Conservation (phyloP, 768 basidiomycete genomes). For the Imleria badia region DNA sequence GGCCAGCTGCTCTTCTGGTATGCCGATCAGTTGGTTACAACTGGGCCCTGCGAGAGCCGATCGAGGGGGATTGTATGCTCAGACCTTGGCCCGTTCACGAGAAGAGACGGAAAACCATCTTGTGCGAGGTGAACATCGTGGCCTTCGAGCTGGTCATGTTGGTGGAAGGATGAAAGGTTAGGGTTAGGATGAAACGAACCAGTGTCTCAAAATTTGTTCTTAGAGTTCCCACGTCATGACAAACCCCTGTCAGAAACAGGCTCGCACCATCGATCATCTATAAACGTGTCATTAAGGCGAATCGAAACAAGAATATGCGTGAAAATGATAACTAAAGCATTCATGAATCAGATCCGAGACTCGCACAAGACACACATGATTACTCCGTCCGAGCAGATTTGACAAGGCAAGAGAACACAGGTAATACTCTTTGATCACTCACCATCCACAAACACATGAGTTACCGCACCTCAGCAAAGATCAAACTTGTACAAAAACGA, state of each 20-base stretch:
- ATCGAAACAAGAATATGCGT: background rate
- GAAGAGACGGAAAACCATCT: conserved; percentile 30
- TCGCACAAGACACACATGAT: no score
- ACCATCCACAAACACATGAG: background rate
- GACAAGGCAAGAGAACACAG: no score
- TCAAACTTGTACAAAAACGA: background rate
- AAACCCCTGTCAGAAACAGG: no score
- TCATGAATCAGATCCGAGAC: background rate
- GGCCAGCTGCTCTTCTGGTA: conserved; percentile 57
- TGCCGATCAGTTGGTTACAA: conserved; percentile 55
- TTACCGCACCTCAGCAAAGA: background rate
- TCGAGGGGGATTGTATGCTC: conserved; percentile 64
- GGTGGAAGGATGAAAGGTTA: background rate
- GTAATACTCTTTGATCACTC: background rate
- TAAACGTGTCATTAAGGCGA: no score
- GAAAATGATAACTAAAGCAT: background rate
- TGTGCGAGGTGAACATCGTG: conserved; percentile 64
- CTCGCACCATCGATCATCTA: no score
- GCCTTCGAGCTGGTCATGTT: conserved; percentile 47
- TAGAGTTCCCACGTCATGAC: no score
- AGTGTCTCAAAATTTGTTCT: background rate
- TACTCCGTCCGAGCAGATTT: background rate
- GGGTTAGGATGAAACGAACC: no score
- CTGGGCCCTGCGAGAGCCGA: conserved; percentile 60
- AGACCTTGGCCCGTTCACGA: conserved; percentile 80